Evolutionary conservation across 805 yeast species (phyloP), one percentile per base, ranked within the genome.

Genomic region (Wickerhamomyces ciferrii): DNA sequence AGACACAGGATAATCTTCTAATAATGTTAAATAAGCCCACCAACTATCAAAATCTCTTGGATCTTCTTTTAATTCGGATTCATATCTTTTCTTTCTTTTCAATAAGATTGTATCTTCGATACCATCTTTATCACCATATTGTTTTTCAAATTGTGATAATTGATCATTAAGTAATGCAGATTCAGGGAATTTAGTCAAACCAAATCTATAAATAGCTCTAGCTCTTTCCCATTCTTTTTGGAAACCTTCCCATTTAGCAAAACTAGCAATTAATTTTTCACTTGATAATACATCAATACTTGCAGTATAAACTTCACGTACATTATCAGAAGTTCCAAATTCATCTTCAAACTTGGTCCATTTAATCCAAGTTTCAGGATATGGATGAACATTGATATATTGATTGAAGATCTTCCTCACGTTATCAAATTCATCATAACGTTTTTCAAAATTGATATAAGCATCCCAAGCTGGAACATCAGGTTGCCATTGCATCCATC

Each of bases 401-500:
- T 79, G 68, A 41, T 74, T 71, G 62, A 69, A 90, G 0, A 90
- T 65, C 2, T 66, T 58, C 49, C 96, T 64, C 4, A 75, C 87
- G 39, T 80, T 78, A 13, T 71, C 78, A 49, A 59, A 62, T 48
- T 82, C 82, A 21, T 72, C 74, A 55, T 85, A 83, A 43, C 96
- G 68, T 43, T 69, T 75, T 61, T 88, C 96, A 66, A 89, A 82
- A 45, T 77, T 78, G 23, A 88, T 68, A 57, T 76, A 91, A 3
- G 91, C 78, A 43, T 74, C 76, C 94, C 96, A 91, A 0, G 87
- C 94, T 13, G 73, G 67, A 2, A 61, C 49, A 11, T 68, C 69
- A 0, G 96, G 96, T 50, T 78, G 79, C 89, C 95, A 86, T 23
- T 70, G 67, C 43, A 86, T 67, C 99, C 99, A 92, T 47, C 84